Conservation (phyloP, 306 rosid genomes). For the Prunus campanulata region DNA sequence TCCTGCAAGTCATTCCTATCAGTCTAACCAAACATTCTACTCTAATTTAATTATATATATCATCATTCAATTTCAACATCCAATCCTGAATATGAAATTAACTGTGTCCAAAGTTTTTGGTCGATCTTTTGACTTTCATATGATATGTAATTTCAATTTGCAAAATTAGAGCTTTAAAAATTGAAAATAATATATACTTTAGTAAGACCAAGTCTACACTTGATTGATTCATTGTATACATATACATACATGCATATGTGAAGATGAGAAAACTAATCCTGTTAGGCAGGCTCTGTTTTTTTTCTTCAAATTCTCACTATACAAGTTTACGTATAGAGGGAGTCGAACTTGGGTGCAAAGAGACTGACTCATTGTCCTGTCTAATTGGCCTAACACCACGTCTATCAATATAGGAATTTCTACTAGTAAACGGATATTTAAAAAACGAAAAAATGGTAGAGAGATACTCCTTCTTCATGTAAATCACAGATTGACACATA, state of each 20-base stretch:
- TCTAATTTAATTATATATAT: background rate
- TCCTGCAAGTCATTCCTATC: constrained; percentile 18
- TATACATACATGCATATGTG: too few relatives aligned
- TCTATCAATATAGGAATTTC: too few relatives aligned
- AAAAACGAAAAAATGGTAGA: too few relatives aligned
- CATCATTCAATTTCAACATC: too few relatives aligned
- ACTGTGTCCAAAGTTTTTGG: background rate
- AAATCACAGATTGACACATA: too few relatives aligned
- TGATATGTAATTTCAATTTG: background rate
- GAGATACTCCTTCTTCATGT: rapidly evolving
- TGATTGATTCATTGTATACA: too few relatives aligned
- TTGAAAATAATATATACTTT: background rate
- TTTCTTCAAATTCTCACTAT: too few relatives aligned
- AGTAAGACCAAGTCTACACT: background rate
- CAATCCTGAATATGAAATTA: background rate
- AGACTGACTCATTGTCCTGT: rapidly evolving
- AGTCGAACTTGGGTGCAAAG: too few relatives aligned
- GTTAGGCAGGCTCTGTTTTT: too few relatives aligned
- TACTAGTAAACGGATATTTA: too few relatives aligned
- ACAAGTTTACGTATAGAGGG: too few relatives aligned
- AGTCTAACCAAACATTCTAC: constrained; percentile 16
- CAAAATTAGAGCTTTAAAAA: background rate
- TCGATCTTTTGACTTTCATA: background rate
- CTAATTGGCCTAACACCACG: rapidly evolving
- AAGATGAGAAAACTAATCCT: too few relatives aligned